Conservation (phyloP, 208 protist genomes). For the Leishmania mexicana region DNA sequence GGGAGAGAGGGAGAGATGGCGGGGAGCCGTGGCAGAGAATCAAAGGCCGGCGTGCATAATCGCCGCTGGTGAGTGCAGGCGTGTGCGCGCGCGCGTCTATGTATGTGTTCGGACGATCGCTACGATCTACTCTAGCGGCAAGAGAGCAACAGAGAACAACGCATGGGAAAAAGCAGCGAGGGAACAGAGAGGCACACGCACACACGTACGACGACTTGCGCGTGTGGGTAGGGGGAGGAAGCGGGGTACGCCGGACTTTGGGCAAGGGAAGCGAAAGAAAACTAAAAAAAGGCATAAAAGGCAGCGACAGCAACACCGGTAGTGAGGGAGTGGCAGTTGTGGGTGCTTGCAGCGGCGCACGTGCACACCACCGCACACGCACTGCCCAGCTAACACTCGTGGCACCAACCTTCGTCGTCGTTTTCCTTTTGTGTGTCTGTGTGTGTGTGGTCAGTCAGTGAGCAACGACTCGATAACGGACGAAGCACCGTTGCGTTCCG, state of each 20-base stretch:
- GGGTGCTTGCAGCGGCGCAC: neutral
- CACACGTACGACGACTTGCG: neutral
- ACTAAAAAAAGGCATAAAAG: neutral
- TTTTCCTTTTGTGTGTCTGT: neutral
- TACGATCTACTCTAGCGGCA: neutral
- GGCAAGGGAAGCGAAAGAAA: neutral
- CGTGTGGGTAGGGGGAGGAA: neutral
- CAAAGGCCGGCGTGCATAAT: neutral
- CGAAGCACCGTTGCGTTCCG: neutral
- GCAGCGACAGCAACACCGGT: neutral
- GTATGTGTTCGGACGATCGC: neutral
- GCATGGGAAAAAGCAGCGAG: neutral
- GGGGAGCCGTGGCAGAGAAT: neutral
- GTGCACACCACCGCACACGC: neutral
- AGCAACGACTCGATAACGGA: neutral
- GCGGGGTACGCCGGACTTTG: neutral
- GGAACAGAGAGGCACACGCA: neutral
- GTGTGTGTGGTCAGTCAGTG: neutral
- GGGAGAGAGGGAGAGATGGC: neutral
- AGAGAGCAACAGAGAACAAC: neutral
- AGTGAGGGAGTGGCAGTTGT: neutral
- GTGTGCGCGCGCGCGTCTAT: neutral
- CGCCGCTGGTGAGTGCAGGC: neutral
- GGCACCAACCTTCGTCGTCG: neutral
- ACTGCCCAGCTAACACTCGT: neutral